Conservation (phyloP, 352 stramenopile genomes). For the Phytophthora macrochlamydospora region DNA sequence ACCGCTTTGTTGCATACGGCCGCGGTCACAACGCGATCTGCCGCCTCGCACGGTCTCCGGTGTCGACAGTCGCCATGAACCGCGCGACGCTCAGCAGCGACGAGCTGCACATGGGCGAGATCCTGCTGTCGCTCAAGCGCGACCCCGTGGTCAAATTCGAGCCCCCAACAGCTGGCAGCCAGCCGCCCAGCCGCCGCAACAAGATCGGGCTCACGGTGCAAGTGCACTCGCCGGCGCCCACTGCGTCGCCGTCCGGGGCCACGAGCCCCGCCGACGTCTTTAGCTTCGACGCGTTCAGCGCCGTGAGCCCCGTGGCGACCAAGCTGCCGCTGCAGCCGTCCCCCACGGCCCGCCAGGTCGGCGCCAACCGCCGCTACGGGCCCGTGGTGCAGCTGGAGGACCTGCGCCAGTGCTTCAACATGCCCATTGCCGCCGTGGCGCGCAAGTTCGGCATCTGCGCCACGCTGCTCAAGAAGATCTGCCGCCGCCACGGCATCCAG, state of each 20-base stretch:
- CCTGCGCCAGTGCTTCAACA: constrained; percentile 82
- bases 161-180: constrained; percentile 4
- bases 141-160: constrained; percentile 28
- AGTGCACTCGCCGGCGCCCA: constrained; percentile 25
- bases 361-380: constrained; percentile 60
- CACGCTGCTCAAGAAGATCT: constrained; percentile 89
- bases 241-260: constrained; percentile 6
- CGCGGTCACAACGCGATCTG: constrained; percentile 33
- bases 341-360: not conserved
- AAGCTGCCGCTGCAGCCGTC: constrained; percentile 24
- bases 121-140: constrained; percentile 79
- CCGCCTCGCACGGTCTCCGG: constrained; percentile 7
- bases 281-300: constrained; percentile 38
- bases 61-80: not conserved
- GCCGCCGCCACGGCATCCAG: constrained; percentile 79
- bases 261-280: constrained; percentile 36
- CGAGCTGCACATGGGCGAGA: constrained; percentile 77
- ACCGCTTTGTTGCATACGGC: not conserved
- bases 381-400: constrained; percentile 78
- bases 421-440: constrained; percentile 80
- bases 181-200: constrained; percentile 36
- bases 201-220: constrained; percentile 57
- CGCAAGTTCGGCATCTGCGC: constrained; percentile 87
- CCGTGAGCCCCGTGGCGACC: constrained; percentile 59
- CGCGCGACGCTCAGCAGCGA: constrained; percentile 46